Percentiles rank a stretch among this genome's conserved stretches.
phyloP scores from a whole-genome alignment of 2,329 filamentous ascomycete genomes.

The Talaromyces rugulosus region DNA sequence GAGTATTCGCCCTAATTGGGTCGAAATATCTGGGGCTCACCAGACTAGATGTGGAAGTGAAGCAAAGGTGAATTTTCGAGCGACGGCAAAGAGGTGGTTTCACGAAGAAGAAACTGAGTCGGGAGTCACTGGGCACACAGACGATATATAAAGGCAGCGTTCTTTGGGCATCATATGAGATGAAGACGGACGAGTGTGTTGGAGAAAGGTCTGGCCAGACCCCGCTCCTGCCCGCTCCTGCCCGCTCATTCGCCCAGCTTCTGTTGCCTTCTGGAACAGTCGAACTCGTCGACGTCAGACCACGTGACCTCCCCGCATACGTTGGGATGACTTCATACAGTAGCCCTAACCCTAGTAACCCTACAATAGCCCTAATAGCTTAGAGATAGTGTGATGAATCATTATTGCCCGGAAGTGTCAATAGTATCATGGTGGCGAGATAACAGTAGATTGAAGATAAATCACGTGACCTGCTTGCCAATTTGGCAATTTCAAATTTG shows the following conservation, averaged over 20 bases:
- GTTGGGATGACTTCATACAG: neutral
- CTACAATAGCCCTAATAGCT: neutral
- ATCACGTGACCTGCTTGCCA: neutral
- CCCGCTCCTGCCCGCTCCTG: constrained; percentile 10
- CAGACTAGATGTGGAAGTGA: neutral
- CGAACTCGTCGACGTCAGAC: constrained; percentile 13
- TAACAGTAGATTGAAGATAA: neutral
- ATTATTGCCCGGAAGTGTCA: too few species aligned
- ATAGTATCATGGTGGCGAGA: neutral
- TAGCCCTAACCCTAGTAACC: neutral
- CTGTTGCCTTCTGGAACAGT: constrained; percentile 10
- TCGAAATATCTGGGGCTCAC: neutral
- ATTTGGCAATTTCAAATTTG: neutral
- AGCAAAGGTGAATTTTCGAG: neutral
- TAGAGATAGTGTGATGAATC: too few species aligned
- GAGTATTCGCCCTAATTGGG: neutral
- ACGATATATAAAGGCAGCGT: constrained; percentile 5
- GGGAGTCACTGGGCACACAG: neutral
- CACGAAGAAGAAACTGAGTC: neutral
- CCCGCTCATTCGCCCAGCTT: constrained; percentile 12
- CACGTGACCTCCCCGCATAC: constrained; percentile 4
- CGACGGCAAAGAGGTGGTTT: neutral
- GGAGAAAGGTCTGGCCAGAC: neutral
- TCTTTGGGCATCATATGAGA: neutral
- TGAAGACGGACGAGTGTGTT: neutral